A percentile compares a stretch with the other conserved stretches of the same genome.
These are phyloP conservation scores for Pleurotus cornucopiae DNA, from an alignment of 768 basidiomycete genomes.

Conservation along the genomic window DNA sequence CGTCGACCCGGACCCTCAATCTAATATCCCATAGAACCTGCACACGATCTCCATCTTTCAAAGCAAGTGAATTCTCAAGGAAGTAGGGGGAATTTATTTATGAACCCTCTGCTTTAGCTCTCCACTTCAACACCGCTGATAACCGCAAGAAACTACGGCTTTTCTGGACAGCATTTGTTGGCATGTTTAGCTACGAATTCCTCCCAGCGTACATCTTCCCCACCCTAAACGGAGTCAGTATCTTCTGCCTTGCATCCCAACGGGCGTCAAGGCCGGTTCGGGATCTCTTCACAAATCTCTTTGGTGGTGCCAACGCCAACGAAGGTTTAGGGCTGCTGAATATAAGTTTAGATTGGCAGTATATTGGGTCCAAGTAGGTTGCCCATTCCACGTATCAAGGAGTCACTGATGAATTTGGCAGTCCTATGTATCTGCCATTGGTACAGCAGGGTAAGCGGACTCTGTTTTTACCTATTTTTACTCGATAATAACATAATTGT, in stretches of 20 bases:
- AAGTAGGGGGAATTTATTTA: background rate
- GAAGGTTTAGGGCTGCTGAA: constrained; percentile 62
- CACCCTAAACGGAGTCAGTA: constrained; percentile 53
- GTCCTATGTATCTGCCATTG: constrained; percentile 31
- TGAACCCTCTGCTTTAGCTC: constrained; percentile 23
- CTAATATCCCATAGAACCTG: constrained; percentile 33
- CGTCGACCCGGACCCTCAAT: no score
- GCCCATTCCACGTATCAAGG: no score
- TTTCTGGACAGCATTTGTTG: constrained; percentile 49
- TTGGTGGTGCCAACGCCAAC: constrained; percentile 64
- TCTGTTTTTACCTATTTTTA: background rate
- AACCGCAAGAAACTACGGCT: constrained; percentile 46
- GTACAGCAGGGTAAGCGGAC: constrained; percentile 44
- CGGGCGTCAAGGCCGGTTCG: constrained; percentile 35
- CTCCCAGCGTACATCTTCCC: constrained; percentile 61
- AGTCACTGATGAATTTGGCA: background rate
- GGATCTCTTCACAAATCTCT: constrained; percentile 55
- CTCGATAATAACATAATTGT: background rate
- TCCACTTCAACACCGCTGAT: constrained; percentile 43
- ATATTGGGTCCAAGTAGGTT: constrained; percentile 42
- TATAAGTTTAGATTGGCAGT: constrained; percentile 66
- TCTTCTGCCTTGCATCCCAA: constrained; percentile 59
- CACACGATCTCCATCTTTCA: constrained; percentile 60
- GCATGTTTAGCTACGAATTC: constrained; percentile 50
- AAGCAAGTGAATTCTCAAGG: constrained; percentile 23